Evolutionary conservation across 75 land plant species (phyloP), one percentile per base, ranked within the genome.

Genomic region (Pseudotsuga menziesii): DNA sequence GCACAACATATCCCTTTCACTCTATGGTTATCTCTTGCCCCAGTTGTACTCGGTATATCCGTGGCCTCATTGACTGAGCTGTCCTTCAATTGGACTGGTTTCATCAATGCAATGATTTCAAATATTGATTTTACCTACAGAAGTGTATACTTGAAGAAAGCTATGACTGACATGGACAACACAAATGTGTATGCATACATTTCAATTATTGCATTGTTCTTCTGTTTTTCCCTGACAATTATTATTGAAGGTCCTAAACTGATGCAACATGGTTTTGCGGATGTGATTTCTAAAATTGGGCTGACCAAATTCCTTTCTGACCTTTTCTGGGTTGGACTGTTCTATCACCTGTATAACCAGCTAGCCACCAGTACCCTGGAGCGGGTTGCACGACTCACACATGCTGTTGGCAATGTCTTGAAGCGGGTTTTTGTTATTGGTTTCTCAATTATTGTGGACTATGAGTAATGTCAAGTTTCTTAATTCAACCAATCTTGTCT

Each of bases 41-140:
- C 98, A 35, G 94, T 97, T 77, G 99, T 97, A 41, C 5, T 94
- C 80, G 99, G 99, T 95, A 80, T 96, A 17, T 90, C 99, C 32
- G 92, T 97, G 98, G 99, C 99, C 75, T 97, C 99, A 39, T 58
- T 97, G 83, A 97, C 98, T 60, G 99, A 97, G 83, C 88, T 96
- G 16, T 96, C 99, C 7, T 96, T 96, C 86, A 96, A 96, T 82
- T 97, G 99, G 99, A 72, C 77, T 80, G 99, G 99, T 35, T 97
- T 97, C 79, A 83, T 92, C 32, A 97, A 95, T 84, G 99, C 99
- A 57, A 97, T 97, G 99, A 92, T 90, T 60, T 95, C 99, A 39
- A 97, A 97, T 69, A 93, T 97, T 64, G 94, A 95, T n/a, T 97
- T 94, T 77, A 97, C 99, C 2, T 97, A 97, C 87, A 83, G 99